Evolutionary conservation across 495 filamentous ascomycete genomes (phyloP).

Genomic region (Hypoxylon fragiforme): DNA sequence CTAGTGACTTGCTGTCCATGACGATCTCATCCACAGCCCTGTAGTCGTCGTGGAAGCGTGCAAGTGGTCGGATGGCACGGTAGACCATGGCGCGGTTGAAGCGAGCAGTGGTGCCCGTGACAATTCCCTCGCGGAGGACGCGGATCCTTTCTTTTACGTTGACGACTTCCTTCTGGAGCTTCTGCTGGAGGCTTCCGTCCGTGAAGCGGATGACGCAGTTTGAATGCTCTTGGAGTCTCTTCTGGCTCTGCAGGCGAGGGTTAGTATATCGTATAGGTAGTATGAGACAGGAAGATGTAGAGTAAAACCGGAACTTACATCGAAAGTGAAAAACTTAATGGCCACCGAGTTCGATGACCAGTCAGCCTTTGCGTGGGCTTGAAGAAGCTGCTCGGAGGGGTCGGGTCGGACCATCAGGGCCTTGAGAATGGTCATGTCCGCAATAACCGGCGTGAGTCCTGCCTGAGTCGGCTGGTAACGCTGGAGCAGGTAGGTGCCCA

Average conservation of each 20-base stretch:
- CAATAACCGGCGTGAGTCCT: conserved; percentile 41
- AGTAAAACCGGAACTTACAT: conserved; percentile 10
- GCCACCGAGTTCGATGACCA: conserved; percentile 7
- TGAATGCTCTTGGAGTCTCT: conserved; percentile 56
- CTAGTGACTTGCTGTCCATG: conserved; percentile 59
- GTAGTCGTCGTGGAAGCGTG: conserved; percentile 58
- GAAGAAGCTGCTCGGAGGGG: conserved; percentile 26
- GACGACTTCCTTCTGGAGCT: conserved; percentile 2
- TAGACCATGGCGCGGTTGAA: conserved; percentile 61
- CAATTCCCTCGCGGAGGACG: conserved; percentile 21
- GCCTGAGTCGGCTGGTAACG: conserved; percentile 36
- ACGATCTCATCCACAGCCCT: conserved; percentile 61
- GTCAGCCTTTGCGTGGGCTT: conserved; percentile 10
- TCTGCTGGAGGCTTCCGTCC: conserved; percentile 1
- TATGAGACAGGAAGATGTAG: not conserved
- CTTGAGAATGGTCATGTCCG: conserved; percentile 42
- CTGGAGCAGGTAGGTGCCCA: conserved; percentile 56
- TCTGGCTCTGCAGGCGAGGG: conserved; percentile 24
- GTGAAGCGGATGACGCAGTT: conserved; percentile 49
- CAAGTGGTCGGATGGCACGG: conserved; percentile 58
- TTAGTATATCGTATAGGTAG: not conserved
- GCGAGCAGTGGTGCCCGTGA: conserved; percentile 43
- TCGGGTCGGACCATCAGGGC: conserved; percentile 24
- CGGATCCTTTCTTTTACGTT: conserved; percentile 27
- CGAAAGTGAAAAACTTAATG: conserved; percentile 29